phyloP scores from a whole-genome alignment of 208 protist genomes.

The Leishmania amazonensis region DNA sequence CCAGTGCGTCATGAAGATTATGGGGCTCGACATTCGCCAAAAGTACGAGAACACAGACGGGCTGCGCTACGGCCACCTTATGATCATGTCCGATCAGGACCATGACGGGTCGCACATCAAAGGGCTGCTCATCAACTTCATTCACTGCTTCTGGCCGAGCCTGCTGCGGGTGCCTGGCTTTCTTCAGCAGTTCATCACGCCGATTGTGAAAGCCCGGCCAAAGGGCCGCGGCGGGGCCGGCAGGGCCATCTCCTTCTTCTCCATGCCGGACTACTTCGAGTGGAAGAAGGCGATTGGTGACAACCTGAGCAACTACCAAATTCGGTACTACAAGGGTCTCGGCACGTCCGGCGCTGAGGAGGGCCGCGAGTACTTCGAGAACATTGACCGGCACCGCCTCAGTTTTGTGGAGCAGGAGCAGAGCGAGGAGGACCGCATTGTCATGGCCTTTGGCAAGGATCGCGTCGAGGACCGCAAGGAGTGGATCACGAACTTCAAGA shows the following conservation, averaged over 20 bases:
- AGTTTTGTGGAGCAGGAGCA: conserved; percentile 91
- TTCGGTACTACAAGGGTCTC: conserved; percentile 99
- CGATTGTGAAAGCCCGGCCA: conserved; percentile 98
- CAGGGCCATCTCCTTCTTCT: conserved; percentile 97
- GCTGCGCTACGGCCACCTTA: conserved; percentile 99
- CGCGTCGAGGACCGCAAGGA: conserved; percentile 98
- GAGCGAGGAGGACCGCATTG: conserved; percentile 95
- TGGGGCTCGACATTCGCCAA: conserved; percentile 95
- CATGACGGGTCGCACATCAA: conserved; percentile 99
- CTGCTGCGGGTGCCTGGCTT: conserved; percentile 97
- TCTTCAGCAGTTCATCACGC: conserved; percentile 99
- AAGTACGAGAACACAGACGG: conserved; percentile 86
- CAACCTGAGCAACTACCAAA: conserved; percentile 89
- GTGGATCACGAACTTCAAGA: conserved; percentile 96
- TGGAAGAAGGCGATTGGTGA: conserved; percentile 92
- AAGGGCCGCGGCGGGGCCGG: conserved; percentile 73
- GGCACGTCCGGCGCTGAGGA: conserved; percentile 97
- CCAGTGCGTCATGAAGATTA: conserved; percentile 94
- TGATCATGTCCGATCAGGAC: conserved; percentile 99
- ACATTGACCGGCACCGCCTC: conserved; percentile 97
- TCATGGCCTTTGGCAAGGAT: conserved; percentile 99
- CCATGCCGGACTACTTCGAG: conserved; percentile 98
- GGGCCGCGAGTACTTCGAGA: conserved; percentile 99
- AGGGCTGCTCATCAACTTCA: conserved; percentile 99
- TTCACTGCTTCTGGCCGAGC: conserved; percentile 99